Evolutionary conservation across 371 early-diverging fungal genomes (phyloP).

Genomic region (Mucor irregularis): DNA sequence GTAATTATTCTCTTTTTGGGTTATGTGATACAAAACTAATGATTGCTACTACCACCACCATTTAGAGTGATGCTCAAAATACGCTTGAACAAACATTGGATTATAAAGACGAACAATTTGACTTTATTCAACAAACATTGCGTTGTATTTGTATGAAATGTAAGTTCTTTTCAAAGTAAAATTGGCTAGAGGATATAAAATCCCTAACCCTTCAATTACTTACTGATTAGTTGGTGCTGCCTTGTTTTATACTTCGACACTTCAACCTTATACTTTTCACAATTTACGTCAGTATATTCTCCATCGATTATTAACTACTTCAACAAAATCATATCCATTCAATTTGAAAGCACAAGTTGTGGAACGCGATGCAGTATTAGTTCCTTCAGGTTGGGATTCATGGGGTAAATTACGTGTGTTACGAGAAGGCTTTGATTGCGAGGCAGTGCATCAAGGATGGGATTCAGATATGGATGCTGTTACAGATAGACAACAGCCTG

Average conservation of each 20-base stretch:
- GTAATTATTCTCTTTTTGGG: constrained; percentile 36
- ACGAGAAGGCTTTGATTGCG: constrained; percentile 74
- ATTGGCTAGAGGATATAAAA: too few relatives aligned
- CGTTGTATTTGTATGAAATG: constrained; percentile 91
- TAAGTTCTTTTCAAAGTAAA: constrained; percentile 32
- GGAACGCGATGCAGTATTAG: constrained; percentile 84
- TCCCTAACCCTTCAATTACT: too few relatives aligned
- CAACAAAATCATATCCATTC: constrained; percentile 53
- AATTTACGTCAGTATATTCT: constrained; percentile 83
- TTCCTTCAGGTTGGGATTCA: constrained; percentile 94
- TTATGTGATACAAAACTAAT: background rate
- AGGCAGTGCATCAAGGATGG: constrained; percentile 60
- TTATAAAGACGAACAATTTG: constrained; percentile 91
- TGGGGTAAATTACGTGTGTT: constrained; percentile 82
- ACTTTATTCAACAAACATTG: constrained; percentile 92
- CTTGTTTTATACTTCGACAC: constrained; percentile 88
- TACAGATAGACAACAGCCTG: constrained; percentile 31
- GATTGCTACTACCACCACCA: background rate
- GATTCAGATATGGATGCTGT: constrained; percentile 40
- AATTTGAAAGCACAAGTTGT: constrained; percentile 74
- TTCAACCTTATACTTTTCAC: constrained; percentile 76
- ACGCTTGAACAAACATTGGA: constrained; percentile 80
- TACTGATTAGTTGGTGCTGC: constrained; percentile 85
- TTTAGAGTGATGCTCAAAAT: constrained; percentile 77
- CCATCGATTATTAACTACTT: constrained; percentile 66